phyloP scores from a whole-genome alignment of 345 rosid genomes.

The Rhodamnia argentea region DNA sequence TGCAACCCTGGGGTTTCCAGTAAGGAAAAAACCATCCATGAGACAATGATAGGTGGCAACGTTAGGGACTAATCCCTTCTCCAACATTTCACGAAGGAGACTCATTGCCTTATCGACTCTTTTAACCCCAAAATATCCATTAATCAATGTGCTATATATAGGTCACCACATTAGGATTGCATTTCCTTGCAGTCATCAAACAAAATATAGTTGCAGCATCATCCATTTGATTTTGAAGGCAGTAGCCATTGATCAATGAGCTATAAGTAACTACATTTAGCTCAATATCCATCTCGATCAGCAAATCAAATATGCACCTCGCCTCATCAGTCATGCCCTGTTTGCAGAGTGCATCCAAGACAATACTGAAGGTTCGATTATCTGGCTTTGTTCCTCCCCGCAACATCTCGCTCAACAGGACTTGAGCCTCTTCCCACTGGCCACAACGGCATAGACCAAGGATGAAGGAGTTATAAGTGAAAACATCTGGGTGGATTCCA shows the following conservation, averaged over 20 bases:
- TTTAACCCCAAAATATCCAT: neutral
- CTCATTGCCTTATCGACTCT: neutral
- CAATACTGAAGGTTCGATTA: neutral
- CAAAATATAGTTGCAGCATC: neutral
- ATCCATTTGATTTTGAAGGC: neutral
- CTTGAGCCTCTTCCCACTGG: neutral
- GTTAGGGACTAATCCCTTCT: conserved; percentile 2
- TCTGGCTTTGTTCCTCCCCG: neutral
- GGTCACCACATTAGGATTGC: neutral
- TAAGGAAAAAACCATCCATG: neutral
- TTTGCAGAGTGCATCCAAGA: neutral
- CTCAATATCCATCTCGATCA: neutral
- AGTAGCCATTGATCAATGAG: neutral
- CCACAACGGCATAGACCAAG: neutral
- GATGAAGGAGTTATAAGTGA: neutral
- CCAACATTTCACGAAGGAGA: neutral
- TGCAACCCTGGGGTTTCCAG: neutral
- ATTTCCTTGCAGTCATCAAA: conserved; percentile 1
- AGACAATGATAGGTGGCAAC: conserved; percentile 1
- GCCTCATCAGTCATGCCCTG: neutral
- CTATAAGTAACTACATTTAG: neutral
- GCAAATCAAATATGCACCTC: neutral
- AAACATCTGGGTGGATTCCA: neutral
- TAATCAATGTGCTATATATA: conserved; percentile 1
- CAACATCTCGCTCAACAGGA: neutral